Evolutionary conservation across 202 grass and related monocot species (phyloP), one percentile per base, ranked within the genome.

Genomic region (Elaeis oleifera): DNA sequence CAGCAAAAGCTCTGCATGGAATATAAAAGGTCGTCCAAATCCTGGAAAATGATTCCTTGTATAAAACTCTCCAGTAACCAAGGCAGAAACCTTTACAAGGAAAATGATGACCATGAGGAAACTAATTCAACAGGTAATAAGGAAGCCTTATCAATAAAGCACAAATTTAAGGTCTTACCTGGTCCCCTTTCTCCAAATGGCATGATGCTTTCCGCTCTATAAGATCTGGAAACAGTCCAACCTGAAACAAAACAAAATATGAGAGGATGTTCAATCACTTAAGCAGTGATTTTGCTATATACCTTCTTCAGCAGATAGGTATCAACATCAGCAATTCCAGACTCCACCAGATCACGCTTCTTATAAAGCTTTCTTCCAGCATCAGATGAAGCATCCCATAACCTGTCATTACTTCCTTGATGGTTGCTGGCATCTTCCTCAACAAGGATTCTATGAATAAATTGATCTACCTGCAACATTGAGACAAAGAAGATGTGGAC

Each of bases 1-100:
- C 53, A 80, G 80, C 50, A 91, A 75, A 82, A 97, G 58, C 61
- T 82, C 77, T 72, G 92, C 74, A 69, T 83, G 85, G 77, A 87
- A 86, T 64, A 88, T 77, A 65, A 85, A 97, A 72, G 92, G 92
- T 16, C 92, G 81, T 71, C 84, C 92, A 76, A 97, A 97, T 81
- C 92, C 92, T 1, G 88, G 88, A 60, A 97, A 97, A 23, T 92
- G 92, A 54, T 97, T 86, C 79, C 85, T 89, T 68, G 74, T 82
- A 70, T 97, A 97, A 74, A 91, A 97, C 74, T 92, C 92, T 73
- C 69, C 79, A 56, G 92, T 97, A 51, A 97, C 87, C 61, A 89
- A 75, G 64, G 92, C 92, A n/a, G 92, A 97, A 16, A 97, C 84
- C 88, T 97, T 56, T 71, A 6, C 61, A 68, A 68, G 18, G 0